Evolutionary conservation across 345 rosid genomes (phyloP).

Genomic region (Passiflora organensis): DNA sequence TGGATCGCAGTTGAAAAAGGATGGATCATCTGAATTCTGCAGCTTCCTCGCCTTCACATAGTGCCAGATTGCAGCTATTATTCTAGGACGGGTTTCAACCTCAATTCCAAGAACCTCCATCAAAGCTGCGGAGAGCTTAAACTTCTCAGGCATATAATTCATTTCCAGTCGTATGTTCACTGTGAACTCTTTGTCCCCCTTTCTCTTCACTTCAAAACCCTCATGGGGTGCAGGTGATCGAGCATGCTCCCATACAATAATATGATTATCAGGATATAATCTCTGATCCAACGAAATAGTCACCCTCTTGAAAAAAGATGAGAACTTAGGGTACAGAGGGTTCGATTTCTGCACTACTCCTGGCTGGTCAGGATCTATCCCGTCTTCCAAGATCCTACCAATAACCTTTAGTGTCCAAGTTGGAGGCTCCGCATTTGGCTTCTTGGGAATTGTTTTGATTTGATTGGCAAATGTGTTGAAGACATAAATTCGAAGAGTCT

Average conservation of each 20-base stretch:
- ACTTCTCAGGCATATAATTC: constrained; percentile 91
- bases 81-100: constrained; percentile 92
- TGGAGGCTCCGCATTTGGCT: constrained; percentile 86
- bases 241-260: constrained; percentile 86
- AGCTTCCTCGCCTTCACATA: constrained; percentile 95
- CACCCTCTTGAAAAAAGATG: constrained; percentile 88
- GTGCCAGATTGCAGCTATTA: constrained; percentile 98
- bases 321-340: constrained; percentile 73
- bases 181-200: constrained; percentile 88
- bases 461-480: constrained; percentile 89
- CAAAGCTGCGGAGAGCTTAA: constrained; percentile 81
- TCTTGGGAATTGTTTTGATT: constrained; percentile 66
- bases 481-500: constrained; percentile 82
- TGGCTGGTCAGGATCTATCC: constrained; percentile 87
- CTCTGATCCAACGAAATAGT: constrained; percentile 85
- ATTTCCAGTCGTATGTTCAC: constrained; percentile 75
- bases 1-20: constrained; percentile 73
- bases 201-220: constrained; percentile 97
- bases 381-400: constrained; percentile 94
- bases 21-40: constrained; percentile 87
- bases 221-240: constrained; percentile 88
- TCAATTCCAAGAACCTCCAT: constrained; percentile 95
- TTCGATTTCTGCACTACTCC: constrained; percentile 70
- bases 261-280: constrained; percentile 78
- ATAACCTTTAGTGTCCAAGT: constrained; percentile 90